Evolutionary conservation across 2,329 filamentous ascomycete species (phyloP).

Genomic region (Epicoccum nigrum): DNA sequence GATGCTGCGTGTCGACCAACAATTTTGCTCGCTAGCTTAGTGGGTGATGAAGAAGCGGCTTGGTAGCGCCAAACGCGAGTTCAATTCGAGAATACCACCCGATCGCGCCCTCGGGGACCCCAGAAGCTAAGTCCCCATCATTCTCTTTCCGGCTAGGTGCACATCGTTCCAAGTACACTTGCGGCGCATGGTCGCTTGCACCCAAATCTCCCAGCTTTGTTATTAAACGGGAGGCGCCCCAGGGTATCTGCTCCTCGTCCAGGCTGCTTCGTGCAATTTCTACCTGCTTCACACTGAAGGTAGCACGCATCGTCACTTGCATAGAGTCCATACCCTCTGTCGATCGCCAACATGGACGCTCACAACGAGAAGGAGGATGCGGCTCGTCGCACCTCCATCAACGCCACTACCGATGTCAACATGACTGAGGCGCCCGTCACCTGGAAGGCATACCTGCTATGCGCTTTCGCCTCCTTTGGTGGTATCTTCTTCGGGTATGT

Average conservation of each 20-base stretch:
- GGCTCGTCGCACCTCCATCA: background rate
- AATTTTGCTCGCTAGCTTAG: background rate
- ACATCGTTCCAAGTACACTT: background rate
- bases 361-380: slow-evolving; percentile 6
- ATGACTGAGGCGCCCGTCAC: slow-evolving; percentile 58
- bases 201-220: slow-evolving; percentile 12
- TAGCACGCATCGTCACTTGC: background rate
- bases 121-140: background rate
- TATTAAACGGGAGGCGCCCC: slow-evolving; percentile 9
- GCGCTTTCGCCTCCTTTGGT: slow-evolving; percentile 49
- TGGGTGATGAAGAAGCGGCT: background rate
- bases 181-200: slow-evolving; percentile 1
- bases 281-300: background rate
- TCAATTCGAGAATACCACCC: slow-evolving; percentile 1
- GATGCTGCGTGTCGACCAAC: background rate
- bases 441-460: slow-evolving; percentile 44
- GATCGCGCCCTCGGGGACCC: background rate
- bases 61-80: background rate
- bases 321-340: background rate
- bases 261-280: slow-evolving; percentile 3
- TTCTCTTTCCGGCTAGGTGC: background rate
- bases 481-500: slow-evolving; percentile 39
- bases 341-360: slow-evolving; percentile 8
- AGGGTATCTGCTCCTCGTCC: slow-evolving; percentile 2
- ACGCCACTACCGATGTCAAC: slow-evolving; percentile 51